Percentiles rank a stretch among this genome's conserved stretches.
These are phyloP conservation scores for Trypanosoma melophagium DNA, from an alignment of 208 protist species.

Conservation along the genomic window DNA sequence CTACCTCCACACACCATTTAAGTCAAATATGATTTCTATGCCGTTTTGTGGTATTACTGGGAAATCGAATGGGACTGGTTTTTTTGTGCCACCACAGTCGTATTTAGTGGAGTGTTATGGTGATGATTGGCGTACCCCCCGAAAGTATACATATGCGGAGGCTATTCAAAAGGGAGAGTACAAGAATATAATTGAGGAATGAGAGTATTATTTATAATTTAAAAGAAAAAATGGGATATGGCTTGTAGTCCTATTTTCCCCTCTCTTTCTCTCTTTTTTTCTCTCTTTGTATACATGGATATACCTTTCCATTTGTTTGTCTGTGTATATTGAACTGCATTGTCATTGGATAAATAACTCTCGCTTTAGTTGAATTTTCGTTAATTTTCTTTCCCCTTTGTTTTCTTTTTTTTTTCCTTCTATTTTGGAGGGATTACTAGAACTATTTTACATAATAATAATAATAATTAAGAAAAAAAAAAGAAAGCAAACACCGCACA, in stretches of 20 bases:
- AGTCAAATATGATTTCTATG: slow-evolving; percentile 22
- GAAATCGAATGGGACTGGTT: slow-evolving; percentile 13
- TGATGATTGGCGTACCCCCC: slow-evolving; percentile 67
- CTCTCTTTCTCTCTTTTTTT: too few species aligned
- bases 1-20: slow-evolving; percentile 66
- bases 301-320: too few species aligned
- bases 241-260: slow-evolving; percentile 4
- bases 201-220: neutral
- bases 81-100: slow-evolving; percentile 51
- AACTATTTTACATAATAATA: too few species aligned
- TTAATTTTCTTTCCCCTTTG: neutral
- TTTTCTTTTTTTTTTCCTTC: neutral
- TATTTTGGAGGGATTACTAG: neutral
- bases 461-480: neutral
- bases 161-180: slow-evolving; percentile 65
- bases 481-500: too few species aligned
- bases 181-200: slow-evolving; percentile 85
- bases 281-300: too few species aligned
- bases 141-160: slow-evolving; percentile 72
- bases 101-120: slow-evolving; percentile 89
- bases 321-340: too few species aligned
- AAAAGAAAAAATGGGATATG: neutral
- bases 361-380: neutral
- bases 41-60: slow-evolving; percentile 44
- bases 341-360: too few species aligned